Conservation (phyloP, 129 eudicot species). For the Solidago caesia region DNA sequence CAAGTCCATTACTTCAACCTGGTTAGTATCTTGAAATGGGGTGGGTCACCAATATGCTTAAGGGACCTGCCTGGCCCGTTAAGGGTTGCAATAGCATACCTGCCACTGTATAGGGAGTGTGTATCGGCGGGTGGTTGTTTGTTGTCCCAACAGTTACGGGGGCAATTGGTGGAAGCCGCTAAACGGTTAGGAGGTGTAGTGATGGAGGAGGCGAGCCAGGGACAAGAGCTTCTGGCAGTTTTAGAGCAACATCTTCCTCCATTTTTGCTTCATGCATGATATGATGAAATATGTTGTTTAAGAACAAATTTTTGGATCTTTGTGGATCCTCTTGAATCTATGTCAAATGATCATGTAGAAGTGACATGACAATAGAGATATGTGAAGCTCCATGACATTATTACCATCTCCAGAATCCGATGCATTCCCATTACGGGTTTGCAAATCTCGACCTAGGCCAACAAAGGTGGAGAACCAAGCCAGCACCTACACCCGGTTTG, state of each 20-base stretch:
- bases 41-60: constrained; percentile 64
- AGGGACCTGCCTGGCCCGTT: constrained; percentile 75
- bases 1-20: constrained; percentile 62
- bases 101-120: constrained; percentile 93
- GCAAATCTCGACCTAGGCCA: not conserved
- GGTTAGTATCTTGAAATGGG: constrained; percentile 60
- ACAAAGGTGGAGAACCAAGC: not conserved
- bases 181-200: constrained; percentile 63
- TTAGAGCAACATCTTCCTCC: constrained; percentile 88
- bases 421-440: not conserved
- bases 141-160: constrained; percentile 73
- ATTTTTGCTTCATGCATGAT: constrained; percentile 51
- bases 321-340: constrained; percentile 37
- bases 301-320: constrained; percentile 40
- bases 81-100: constrained; percentile 86
- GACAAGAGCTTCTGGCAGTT: constrained; percentile 66
- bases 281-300: constrained; percentile 38
- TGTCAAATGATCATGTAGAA: constrained; percentile 44
- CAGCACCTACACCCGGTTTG: not conserved
- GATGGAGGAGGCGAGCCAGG: constrained; percentile 60
- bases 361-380: constrained; percentile 41
- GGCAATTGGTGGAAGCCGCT: constrained; percentile 83
- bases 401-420: constrained; percentile 1
- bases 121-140: constrained; percentile 77
- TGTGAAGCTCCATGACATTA: constrained; percentile 25